phyloP scores from a whole-genome alignment of 768 basidiomycete genomes.

The Russula abietina region DNA sequence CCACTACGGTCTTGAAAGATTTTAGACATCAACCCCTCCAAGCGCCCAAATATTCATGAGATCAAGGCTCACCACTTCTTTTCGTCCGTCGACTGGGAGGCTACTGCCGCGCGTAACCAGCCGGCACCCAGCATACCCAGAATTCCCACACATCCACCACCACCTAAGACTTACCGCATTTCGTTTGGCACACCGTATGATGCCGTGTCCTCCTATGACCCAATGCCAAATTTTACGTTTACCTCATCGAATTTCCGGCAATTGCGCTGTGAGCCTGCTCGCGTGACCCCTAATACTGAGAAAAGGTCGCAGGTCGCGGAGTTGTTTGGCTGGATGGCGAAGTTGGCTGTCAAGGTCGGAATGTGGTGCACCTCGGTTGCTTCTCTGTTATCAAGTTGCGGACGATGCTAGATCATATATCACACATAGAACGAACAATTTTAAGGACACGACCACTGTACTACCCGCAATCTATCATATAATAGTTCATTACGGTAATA shows the following conservation, averaged over 20 bases:
- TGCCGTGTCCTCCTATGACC: not conserved
- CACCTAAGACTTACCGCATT: slow-evolving; percentile 20
- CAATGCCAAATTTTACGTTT: slow-evolving; percentile 13
- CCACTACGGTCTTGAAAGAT: slow-evolving; percentile 2
- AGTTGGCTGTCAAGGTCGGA: not conserved
- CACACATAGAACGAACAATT: no score
- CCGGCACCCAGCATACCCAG: slow-evolving; percentile 17
- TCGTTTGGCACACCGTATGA: slow-evolving; percentile 19
- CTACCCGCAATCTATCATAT: no score
- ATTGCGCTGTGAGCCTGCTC: not conserved
- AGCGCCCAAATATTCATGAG: slow-evolving; percentile 16
- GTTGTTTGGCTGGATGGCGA: not conserved
- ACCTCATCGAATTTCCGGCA: slow-evolving; percentile 7
- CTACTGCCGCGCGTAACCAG: slow-evolving; percentile 5
- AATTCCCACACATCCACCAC: not conserved
- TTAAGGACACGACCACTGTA: no score
- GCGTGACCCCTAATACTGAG: not conserved
- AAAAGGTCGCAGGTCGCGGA: not conserved
- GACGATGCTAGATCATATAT: not conserved
- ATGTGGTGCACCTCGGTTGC: slow-evolving; percentile 1
- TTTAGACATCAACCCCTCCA: slow-evolving; percentile 12
- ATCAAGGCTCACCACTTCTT: slow-evolving; percentile 24
- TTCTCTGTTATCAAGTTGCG: slow-evolving; percentile 7
- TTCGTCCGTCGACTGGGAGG: slow-evolving; percentile 19
- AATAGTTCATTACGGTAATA: no score